phyloP scores from a whole-genome alignment of 495 filamentous ascomycete genomes.

The Aspergillus panamensis region DNA sequence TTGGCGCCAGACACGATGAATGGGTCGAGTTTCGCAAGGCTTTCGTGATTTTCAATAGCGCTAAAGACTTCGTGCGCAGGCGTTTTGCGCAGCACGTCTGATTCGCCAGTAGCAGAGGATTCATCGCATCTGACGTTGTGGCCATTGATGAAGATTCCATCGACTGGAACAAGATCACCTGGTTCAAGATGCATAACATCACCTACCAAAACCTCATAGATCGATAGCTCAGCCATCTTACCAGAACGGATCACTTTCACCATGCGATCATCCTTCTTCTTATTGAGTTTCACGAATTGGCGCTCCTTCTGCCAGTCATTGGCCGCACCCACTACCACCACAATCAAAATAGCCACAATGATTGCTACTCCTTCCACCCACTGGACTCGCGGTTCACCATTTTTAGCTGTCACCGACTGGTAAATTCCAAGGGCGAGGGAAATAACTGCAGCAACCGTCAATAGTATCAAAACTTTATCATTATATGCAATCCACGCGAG shows the following conservation, averaged over 20 bases:
- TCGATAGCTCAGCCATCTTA: conserved; percentile 68
- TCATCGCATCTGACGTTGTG: conserved; percentile 78
- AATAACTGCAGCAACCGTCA: conserved; percentile 74
- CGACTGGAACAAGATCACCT: conserved; percentile 83
- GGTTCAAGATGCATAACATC: conserved; percentile 81
- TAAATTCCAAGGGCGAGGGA: conserved; percentile 81
- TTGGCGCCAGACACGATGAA: conserved; percentile 93
- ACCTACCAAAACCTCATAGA: conserved; percentile 78
- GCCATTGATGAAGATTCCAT: conserved; percentile 71
- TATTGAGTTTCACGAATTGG: conserved; percentile 67
- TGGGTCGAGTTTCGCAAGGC: conserved; percentile 80
- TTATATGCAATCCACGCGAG: conserved; percentile 81
- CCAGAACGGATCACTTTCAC: conserved; percentile 78
- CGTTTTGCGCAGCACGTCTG: conserved; percentile 72
- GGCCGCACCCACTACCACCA: conserved; percentile 62
- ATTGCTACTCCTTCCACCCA: conserved; percentile 78
- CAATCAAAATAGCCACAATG: conserved; percentile 65
- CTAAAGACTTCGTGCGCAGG: conserved; percentile 72
- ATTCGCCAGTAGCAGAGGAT: conserved; percentile 81
- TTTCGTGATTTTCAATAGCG: conserved; percentile 72
- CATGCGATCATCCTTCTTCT: conserved; percentile 66
- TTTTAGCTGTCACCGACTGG: conserved; percentile 50
- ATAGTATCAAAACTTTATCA: conserved; percentile 76
- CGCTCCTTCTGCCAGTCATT: conserved; percentile 74
- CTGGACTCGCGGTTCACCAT: conserved; percentile 58